Percentiles rank a stretch among this genome's conserved stretches.
These are phyloP conservation scores for Annulohypoxylon nitens DNA, from an alignment of 495 filamentous ascomycete species.

Conservation along the genomic window DNA sequence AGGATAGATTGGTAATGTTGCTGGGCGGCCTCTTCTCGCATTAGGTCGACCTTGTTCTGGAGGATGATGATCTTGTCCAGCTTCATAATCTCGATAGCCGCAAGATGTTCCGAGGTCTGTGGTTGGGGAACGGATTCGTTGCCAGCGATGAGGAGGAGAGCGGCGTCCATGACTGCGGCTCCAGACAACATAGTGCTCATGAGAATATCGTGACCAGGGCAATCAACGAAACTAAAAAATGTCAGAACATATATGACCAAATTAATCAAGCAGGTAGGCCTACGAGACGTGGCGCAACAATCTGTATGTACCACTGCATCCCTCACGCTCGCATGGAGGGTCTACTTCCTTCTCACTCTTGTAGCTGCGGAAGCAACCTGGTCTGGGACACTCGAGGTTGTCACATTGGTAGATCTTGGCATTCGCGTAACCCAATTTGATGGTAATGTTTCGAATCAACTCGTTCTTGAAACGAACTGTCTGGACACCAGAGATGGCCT, in stretches of 20 bases:
- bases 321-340: slow-evolving; percentile 92
- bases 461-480: slow-evolving; percentile 99
- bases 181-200: slow-evolving; percentile 99
- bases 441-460: slow-evolving; percentile 97
- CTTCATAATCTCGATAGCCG: slow-evolving; percentile 89
- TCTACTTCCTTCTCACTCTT: slow-evolving; percentile 99
- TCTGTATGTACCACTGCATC: slow-evolving; percentile 85
- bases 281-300: slow-evolving; percentile 90
- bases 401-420: slow-evolving; percentile 99
- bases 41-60: slow-evolving; percentile 98
- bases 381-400: slow-evolving; percentile 87
- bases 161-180: slow-evolving; percentile 99
- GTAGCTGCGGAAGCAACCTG: slow-evolving; percentile 95
- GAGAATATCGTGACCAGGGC: slow-evolving; percentile 99
- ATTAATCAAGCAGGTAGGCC: slow-evolving; percentile 51
- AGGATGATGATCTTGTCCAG: slow-evolving; percentile 94
- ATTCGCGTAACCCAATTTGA: slow-evolving; percentile 99
- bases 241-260: slow-evolving; percentile 24
- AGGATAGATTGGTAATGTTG: slow-evolving; percentile 95
- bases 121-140: slow-evolving; percentile 99
- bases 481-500: slow-evolving; percentile 98
- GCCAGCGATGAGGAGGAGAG: slow-evolving; percentile 94
- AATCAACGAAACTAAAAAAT: slow-evolving; percentile 86
- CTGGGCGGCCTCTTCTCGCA: slow-evolving; percentile 91
- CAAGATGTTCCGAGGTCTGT: slow-evolving; percentile 98